A percentile compares a stretch with the other conserved stretches of the same genome.
These are phyloP conservation scores for Infundibulicybe gibba DNA, from an alignment of 768 basidiomycete genomes.

Conservation along the genomic window DNA sequence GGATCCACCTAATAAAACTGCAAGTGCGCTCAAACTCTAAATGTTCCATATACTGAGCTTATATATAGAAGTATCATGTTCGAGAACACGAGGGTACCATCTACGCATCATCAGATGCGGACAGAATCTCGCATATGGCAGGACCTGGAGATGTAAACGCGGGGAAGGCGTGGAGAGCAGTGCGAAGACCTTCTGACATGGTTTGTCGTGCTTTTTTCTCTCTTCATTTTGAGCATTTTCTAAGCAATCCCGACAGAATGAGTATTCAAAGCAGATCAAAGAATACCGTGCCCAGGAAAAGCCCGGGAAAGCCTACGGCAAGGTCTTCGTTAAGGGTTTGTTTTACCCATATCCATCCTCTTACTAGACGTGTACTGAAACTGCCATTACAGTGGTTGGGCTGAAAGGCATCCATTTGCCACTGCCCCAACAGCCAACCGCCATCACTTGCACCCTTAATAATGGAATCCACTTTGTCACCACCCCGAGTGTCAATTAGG, in stretches of 20 bases:
- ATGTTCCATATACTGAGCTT: slow-evolving; percentile 8
- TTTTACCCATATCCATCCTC: slow-evolving; percentile 1
- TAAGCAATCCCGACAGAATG: slow-evolving; percentile 53
- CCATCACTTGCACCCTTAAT: slow-evolving; percentile 84
- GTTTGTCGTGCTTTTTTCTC: slow-evolving; percentile 36
- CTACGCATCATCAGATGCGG: slow-evolving; percentile 73
- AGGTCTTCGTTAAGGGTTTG: slow-evolving; percentile 91
- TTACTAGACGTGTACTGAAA: slow-evolving; percentile 8
- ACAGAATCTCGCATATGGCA: slow-evolving; percentile 67
- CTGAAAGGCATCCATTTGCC: slow-evolving; percentile 75
- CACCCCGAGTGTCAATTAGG: slow-evolving; percentile 73
- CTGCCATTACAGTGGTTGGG: slow-evolving; percentile 55
- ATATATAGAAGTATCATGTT: slow-evolving; percentile 71
- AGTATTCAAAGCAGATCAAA: slow-evolving; percentile 88
- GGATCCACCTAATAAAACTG: slow-evolving; percentile 32
- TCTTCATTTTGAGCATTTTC: slow-evolving; percentile 5
- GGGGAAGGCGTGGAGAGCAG: slow-evolving; percentile 83
- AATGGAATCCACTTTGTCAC: slow-evolving; percentile 97
- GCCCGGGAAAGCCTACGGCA: slow-evolving; percentile 79
- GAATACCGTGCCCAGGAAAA: slow-evolving; percentile 78
- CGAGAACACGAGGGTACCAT: slow-evolving; percentile 75
- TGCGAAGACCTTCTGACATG: slow-evolving; percentile 93
- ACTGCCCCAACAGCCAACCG: slow-evolving; percentile 70
- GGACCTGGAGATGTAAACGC: slow-evolving; percentile 80
- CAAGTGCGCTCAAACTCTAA: slow-evolving; percentile 28